These are phyloP conservation scores for Phylloporus sp. DNA, from an alignment of 1,284 basidiomycete species.

Conservation along the genomic window DNA sequence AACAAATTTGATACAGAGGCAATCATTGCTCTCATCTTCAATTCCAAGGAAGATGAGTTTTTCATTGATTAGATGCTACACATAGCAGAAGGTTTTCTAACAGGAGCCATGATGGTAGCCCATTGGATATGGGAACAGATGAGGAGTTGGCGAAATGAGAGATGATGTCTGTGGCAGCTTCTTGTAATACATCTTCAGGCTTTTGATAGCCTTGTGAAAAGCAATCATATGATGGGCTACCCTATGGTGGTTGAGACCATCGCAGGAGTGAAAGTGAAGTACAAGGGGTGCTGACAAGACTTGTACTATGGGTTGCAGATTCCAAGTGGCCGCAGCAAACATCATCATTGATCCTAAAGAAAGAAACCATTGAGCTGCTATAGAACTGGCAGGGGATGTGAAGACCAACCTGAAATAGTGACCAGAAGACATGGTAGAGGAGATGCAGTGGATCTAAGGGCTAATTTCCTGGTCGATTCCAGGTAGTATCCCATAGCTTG, in stretches of 20 bases:
- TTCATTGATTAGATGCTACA: too few relatives aligned
- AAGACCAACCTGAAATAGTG: not conserved
- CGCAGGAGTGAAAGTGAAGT: not conserved
- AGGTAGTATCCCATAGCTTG: not conserved
- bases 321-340: not conserved
- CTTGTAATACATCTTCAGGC: not conserved
- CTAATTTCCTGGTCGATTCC: not conserved
- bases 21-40: too few relatives aligned
- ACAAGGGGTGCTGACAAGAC: not conserved
- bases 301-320: not conserved
- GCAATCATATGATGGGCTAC: not conserved
- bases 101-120: too few relatives aligned
- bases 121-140: too few relatives aligned
- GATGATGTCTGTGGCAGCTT: not conserved
- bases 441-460: not conserved
- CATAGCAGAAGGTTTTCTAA: too few relatives aligned
- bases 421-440: not conserved
- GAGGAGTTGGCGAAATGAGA: not conserved
- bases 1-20: not conserved
- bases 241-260: too few relatives aligned
- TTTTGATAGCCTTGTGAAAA: not conserved
- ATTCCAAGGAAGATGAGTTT: too few relatives aligned
- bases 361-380: not conserved
- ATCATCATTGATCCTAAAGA: not conserved
- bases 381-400: too few relatives aligned